Evolutionary conservation across 23 red algal genomes (phyloP).

Genomic region (Chondrus crispus): DNA sequence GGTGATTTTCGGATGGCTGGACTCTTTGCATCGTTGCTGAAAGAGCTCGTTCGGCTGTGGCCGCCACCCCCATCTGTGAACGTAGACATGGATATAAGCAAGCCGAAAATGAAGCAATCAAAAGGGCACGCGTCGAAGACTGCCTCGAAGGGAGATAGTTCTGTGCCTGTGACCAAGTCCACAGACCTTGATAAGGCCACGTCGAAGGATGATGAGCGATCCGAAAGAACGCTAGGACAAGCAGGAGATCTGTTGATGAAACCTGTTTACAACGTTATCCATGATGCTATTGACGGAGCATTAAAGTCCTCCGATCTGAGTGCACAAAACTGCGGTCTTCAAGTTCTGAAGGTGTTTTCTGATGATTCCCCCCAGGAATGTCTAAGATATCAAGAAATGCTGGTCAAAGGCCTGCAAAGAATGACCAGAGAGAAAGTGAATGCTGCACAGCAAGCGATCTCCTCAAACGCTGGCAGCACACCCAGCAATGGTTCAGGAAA

Average conservation of each 20-base stretch:
- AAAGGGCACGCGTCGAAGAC: neutral
- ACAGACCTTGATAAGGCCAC: neutral
- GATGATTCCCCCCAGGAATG: slow-evolving; percentile 4
- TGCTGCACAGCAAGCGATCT: neutral
- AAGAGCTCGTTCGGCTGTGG: neutral
- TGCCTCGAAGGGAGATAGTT: neutral
- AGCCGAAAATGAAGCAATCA: no score
- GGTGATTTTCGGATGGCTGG: slow-evolving; percentile 22
- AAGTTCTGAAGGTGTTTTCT: slow-evolving; percentile 46
- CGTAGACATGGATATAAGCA: no score
- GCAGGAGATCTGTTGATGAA: neutral
- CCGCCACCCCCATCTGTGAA: neutral
- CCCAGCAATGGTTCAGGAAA: no score
- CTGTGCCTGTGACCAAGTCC: neutral
- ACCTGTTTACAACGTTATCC: neutral
- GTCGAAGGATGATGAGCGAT: neutral
- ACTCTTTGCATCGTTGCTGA: slow-evolving; percentile 47
- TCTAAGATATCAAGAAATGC: slow-evolving; percentile 25
- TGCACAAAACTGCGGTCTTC: slow-evolving; percentile 27
- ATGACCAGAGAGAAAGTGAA: slow-evolving; percentile 35
- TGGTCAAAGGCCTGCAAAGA: slow-evolving; percentile 42
- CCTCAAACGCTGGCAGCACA: no score
- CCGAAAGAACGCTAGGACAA: neutral
- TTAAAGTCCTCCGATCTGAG: slow-evolving; percentile 15
- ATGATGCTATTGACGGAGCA: slow-evolving; percentile 23